Conservation (phyloP, 2,329 filamentous ascomycete species). For the Xylariaceae sp. region DNA sequence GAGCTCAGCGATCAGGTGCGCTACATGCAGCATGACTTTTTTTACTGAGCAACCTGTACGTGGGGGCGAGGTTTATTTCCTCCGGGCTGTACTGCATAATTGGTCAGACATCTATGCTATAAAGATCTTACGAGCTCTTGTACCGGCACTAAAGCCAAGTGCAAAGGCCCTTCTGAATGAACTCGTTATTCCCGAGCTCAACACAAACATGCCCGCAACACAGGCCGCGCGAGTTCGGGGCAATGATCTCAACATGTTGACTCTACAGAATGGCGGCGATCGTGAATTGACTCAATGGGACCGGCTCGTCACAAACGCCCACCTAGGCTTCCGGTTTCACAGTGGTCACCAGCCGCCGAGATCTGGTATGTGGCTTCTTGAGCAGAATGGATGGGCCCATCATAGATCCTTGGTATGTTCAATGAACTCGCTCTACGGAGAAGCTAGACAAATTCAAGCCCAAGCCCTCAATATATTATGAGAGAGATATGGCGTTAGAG, state of each 20-base stretch:
- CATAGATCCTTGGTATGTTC: too few relatives aligned
- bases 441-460: too few relatives aligned
- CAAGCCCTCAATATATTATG: too few relatives aligned
- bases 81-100: background rate
- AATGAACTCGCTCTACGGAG: too few relatives aligned
- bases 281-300: background rate
- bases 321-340: background rate
- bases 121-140: background rate
- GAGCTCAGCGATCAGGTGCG: slow-evolving; percentile 14
- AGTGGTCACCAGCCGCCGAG: background rate
- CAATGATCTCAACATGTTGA: background rate
- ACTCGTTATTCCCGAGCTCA: slow-evolving; percentile 2
- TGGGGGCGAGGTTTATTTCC: background rate
- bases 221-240: background rate
- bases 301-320: background rate
- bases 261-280: background rate
- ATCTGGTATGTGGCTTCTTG: background rate
- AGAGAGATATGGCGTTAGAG: too few relatives aligned
- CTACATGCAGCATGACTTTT: slow-evolving; percentile 39
- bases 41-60: slow-evolving; percentile 38
- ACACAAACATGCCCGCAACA: background rate
- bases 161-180: slow-evolving; percentile 33
- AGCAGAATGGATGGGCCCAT: too few relatives aligned
- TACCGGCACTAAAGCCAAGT: slow-evolving; percentile 3
- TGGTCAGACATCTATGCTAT: slow-evolving; percentile 1